A percentile compares a stretch with the other conserved stretches of the same genome.
Conservation (phyloP, 495 filamentous ascomycete genomes). For the Neurospora sp. region DNA sequence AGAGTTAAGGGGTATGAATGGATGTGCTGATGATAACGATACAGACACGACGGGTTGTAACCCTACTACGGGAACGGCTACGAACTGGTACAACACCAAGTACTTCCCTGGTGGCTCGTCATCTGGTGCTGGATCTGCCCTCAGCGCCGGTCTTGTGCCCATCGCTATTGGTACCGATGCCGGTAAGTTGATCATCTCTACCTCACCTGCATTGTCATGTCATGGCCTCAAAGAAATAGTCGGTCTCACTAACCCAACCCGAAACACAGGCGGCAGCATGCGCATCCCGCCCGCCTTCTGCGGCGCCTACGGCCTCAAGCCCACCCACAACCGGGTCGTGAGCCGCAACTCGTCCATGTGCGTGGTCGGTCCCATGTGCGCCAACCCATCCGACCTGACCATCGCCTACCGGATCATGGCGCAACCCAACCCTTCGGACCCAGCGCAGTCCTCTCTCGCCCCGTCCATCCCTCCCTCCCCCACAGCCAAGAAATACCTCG, state of each 20-base stretch:
- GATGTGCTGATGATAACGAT: neutral
- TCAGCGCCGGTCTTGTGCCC: constrained; percentile 66
- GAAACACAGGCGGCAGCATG: constrained; percentile 54
- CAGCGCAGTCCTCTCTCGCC: constrained; percentile 27
- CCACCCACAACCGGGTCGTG: constrained; percentile 61
- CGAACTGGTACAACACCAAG: constrained; percentile 67
- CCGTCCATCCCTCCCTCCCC: constrained; percentile 33
- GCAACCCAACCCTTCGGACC: constrained; percentile 50
- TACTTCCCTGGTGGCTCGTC: constrained; percentile 91
- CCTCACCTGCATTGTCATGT: neutral
- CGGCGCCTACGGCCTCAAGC: constrained; percentile 82
- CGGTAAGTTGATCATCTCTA: constrained; percentile 22
- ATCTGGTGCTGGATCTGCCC: constrained; percentile 70
- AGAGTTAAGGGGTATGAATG: neutral
- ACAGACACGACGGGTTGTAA: constrained; percentile 42
- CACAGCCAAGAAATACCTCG: constrained; percentile 43
- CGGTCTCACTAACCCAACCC: neutral
- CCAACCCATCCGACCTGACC: constrained; percentile 71
- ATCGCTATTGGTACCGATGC: constrained; percentile 80
- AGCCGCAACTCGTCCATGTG: constrained; percentile 50
- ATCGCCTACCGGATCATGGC: constrained; percentile 70
- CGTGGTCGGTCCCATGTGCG: constrained; percentile 67
- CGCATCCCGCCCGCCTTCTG: constrained; percentile 76
- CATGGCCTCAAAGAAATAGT: neutral
- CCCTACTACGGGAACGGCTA: constrained; percentile 65